Evolutionary conservation across 257 asterid genomes (phyloP), one percentile per base, ranked within the genome.

Genomic region (Leonotis leonurus): DNA sequence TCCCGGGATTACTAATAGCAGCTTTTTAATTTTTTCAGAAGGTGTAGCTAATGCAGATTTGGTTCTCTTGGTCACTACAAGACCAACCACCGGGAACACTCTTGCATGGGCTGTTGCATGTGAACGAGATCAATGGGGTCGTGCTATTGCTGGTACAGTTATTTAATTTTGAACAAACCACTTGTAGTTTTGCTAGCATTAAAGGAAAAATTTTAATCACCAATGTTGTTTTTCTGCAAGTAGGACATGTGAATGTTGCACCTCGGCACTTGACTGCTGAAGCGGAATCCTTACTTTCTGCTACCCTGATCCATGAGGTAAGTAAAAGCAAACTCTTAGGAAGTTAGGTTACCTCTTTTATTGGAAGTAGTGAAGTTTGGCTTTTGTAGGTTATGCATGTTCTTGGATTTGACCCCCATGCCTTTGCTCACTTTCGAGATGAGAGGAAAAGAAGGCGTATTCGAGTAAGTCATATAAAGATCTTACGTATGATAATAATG

Each of bases 51-150:
- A 82, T 73, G 95, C 97, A 29, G 97, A 90, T 85, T 78, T 90
- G 59, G 96, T 90, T 78, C 97, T 90, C 67, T 71, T 90, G 84
- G 97, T 90, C 50, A 90, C 97, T 35, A 90, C 97, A 20, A 82
- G 97, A 75, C 96, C 97, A 44, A 90, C 97, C 24, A 90, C 97
- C 10, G 97, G 97, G 49, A 87, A 85, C 72, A 90, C 97, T 51
- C 83, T 90, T 39, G 97, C 97, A 12, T 90, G 97, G 97, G 97
- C 97, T 4, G 97, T 90, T 68, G 96, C 97, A n/a, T 90, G 97
- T 41, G 97, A 90, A 74, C 96, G 97, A 64, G 97, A 90, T 76
- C 97, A 90, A 71, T 90, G 97, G 97, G 97, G 97, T 40, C 97
- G 97, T 65, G 97, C 97, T 59, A 87, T 90, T 53, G 97, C 97